Conservation (phyloP, 805 yeast genomes). For the Candida chauliodis region DNA sequence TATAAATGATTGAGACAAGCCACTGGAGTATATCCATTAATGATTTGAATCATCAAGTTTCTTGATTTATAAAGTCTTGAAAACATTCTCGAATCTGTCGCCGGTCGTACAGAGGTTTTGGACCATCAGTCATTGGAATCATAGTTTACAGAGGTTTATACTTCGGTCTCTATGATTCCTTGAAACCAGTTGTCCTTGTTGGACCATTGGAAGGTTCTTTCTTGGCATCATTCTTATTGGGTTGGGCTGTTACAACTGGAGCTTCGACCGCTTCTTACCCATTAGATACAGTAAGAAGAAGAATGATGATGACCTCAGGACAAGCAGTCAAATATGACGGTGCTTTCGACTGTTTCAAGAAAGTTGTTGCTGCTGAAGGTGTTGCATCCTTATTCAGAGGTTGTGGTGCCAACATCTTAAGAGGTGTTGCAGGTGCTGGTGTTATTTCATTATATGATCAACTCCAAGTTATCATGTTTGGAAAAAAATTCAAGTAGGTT, state of each 20-base stretch:
- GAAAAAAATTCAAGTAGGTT: conserved; percentile 85
- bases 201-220: conserved; percentile 94
- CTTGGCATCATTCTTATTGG: conserved; percentile 93
- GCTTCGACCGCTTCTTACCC: conserved; percentile 99
- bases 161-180: conserved; percentile 96
- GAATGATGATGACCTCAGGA: conserved; percentile 99
- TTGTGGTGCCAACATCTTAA: conserved; percentile 98
- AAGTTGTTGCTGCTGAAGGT: conserved; percentile 97
- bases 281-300: conserved; percentile 98
- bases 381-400: conserved; percentile 91
- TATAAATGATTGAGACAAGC: no score
- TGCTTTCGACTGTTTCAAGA: conserved; percentile 87
- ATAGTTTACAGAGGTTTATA: conserved; percentile 98
- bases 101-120: conserved; percentile 99
- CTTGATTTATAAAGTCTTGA: no score
- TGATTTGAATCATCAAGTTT: no score
- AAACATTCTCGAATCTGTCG: no score
- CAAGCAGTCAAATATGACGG: conserved; percentile 95
- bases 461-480: conserved; percentile 90
- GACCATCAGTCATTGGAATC: conserved; percentile 96
- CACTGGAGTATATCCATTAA: no score
- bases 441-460: conserved; percentile 97
- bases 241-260: conserved; percentile 98
- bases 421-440: conserved; percentile 99
- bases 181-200: conserved; percentile 90